Conservation (phyloP, 2,329 filamentous ascomycete genomes). For the Trichothecium roseum region DNA sequence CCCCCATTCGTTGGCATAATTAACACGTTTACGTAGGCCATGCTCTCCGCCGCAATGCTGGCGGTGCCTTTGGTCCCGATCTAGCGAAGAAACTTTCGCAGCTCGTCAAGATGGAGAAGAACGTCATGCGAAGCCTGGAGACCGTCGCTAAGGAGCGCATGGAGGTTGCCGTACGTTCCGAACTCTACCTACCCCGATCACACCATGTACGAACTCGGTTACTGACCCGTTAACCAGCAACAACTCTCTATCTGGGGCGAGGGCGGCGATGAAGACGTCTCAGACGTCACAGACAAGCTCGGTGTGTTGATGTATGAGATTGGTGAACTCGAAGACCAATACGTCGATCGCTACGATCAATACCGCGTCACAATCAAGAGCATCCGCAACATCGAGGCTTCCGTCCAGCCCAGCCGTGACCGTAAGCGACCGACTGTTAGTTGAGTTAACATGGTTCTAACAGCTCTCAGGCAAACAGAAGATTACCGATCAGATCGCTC, state of each 20-base stretch:
- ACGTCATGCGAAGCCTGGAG: conserved; percentile 98
- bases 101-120: conserved; percentile 99
- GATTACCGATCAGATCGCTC: conserved; percentile 96
- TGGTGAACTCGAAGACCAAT: conserved; percentile 95
- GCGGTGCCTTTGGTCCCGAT: conserved; percentile 72
- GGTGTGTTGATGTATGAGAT: conserved; percentile 97
- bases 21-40: conserved; percentile 32
- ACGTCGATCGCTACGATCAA: conserved; percentile 97
- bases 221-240: conserved; percentile 49
- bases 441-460: too few relatives aligned
- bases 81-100: conserved; percentile 95
- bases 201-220: neutral
- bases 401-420: conserved; percentile 94
- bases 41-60: conserved; percentile 62
- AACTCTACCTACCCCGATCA: neutral
- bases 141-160: conserved; percentile 90
- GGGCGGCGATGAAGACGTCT: conserved; percentile 90
- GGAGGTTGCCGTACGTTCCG: conserved; percentile 79
- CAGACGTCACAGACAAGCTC: conserved; percentile 97
- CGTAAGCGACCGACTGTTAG: conserved; percentile 45
- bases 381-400: conserved; percentile 97
- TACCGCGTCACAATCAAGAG: conserved; percentile 99
- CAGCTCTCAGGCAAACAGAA: conserved; percentile 76
- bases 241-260: conserved; percentile 99
- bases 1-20: neutral